Conservation (phyloP, 2,329 filamentous ascomycete species). For the Aureobasidium sp. region DNA sequence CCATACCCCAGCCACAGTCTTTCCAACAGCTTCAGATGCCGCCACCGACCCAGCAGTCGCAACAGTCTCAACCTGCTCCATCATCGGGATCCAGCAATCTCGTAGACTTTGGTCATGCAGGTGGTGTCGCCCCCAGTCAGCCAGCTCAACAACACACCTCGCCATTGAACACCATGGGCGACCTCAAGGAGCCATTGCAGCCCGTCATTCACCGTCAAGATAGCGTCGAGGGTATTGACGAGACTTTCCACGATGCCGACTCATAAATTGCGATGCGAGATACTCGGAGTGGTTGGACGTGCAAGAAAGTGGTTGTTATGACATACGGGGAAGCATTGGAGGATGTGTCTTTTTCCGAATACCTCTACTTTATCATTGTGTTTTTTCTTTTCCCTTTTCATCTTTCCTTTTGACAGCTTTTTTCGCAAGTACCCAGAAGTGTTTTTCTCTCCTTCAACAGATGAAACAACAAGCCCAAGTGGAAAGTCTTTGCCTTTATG, state of each 20-base stretch:
- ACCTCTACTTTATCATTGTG: neutral
- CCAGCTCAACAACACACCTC: slow-evolving; percentile 12
- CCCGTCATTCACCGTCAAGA: slow-evolving; percentile 30
- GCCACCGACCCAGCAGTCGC: neutral
- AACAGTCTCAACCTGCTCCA: neutral
- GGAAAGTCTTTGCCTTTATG: too few species aligned
- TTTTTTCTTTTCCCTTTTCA: neutral
- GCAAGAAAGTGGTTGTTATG: neutral
- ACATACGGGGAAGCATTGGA: neutral
- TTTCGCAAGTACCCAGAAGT: neutral
- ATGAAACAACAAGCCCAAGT: neutral
- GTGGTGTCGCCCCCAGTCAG: slow-evolving; percentile 26
- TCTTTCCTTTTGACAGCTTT: neutral
- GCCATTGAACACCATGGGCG: slow-evolving; percentile 6
- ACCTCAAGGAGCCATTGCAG: slow-evolving; percentile 18
- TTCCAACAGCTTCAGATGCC: neutral
- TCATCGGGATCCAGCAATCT: slow-evolving; percentile 10
- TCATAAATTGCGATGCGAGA: neutral
- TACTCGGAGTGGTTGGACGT: neutral
- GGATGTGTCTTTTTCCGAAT: neutral
- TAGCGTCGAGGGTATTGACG: slow-evolving; percentile 37
- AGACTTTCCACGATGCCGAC: slow-evolving; percentile 44
- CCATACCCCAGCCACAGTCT: neutral
- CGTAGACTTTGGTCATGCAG: slow-evolving; percentile 30
- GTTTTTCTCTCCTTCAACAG: neutral